Conservation (phyloP, 495 filamentous ascomycete species). For the Ramalina peruviana region DNA sequence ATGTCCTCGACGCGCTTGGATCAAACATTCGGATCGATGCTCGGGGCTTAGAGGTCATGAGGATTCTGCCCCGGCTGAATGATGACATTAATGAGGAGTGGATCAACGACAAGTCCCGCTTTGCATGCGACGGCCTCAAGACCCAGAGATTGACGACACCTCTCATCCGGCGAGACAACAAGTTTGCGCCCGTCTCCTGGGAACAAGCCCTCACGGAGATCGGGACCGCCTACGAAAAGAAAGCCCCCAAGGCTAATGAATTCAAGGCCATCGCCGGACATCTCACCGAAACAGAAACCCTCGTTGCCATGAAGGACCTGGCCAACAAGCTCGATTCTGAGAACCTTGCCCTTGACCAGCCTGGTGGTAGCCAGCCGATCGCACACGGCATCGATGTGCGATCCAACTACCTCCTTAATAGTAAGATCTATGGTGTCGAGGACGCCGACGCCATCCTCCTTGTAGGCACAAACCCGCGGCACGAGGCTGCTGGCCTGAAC, state of each 20-base stretch:
- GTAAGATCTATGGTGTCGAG: slow-evolving; percentile 81
- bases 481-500: slow-evolving; percentile 89
- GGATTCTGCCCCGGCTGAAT: slow-evolving; percentile 79
- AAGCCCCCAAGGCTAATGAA: slow-evolving; percentile 73
- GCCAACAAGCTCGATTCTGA: slow-evolving; percentile 92
- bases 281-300: slow-evolving; percentile 75
- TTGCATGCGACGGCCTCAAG: slow-evolving; percentile 93
- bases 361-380: slow-evolving; percentile 65
- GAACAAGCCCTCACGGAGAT: slow-evolving; percentile 86
- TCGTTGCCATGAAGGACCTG: slow-evolving; percentile 94
- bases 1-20: slow-evolving; percentile 83
- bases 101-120: slow-evolving; percentile 97
- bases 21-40: slow-evolving; percentile 90
- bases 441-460: slow-evolving; percentile 86
- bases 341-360: slow-evolving; percentile 86
- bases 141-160: slow-evolving; percentile 90
- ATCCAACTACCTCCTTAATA: slow-evolving; percentile 93
- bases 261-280: slow-evolving; percentile 92
- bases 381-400: slow-evolving; percentile 90
- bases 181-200: slow-evolving; percentile 85
- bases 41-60: slow-evolving; percentile 92
- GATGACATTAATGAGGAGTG: slow-evolving; percentile 98
- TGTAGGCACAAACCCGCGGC: slow-evolving; percentile 84
- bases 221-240: slow-evolving; percentile 53
- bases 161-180: slow-evolving; percentile 70